A percentile compares a stretch with the other conserved stretches of the same genome.
These are phyloP conservation scores for Euptelea pleiosperma DNA, from an alignment of 164 flowering plant species.

Conservation along the genomic window DNA sequence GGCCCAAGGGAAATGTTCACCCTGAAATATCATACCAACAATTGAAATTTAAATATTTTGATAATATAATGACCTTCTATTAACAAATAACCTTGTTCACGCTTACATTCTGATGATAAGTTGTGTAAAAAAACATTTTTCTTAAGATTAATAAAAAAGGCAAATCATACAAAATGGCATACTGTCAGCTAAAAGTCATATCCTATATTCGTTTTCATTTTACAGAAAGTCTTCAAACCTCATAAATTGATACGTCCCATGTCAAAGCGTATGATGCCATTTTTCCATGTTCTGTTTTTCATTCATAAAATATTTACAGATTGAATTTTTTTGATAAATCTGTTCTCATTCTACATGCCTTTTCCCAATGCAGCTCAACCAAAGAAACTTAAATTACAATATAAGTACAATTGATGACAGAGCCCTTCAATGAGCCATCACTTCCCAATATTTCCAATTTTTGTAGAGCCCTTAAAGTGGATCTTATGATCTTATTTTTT, in stretches of 20 bases:
- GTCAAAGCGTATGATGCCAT: neutral
- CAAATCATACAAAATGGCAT: neutral
- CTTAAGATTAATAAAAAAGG: neutral
- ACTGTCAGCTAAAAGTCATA: neutral
- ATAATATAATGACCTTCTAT: neutral
- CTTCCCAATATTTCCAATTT: too few species aligned
- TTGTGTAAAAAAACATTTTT: neutral
- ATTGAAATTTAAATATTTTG: neutral
- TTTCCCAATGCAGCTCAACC: too few species aligned
- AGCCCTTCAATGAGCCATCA: too few species aligned
- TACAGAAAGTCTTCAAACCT: too few species aligned
- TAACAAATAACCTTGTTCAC: neutral
- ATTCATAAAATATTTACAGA: neutral
- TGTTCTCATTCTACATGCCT: too few species aligned
- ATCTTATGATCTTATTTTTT: too few species aligned
- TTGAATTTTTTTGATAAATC: too few species aligned
- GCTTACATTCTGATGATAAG: neutral
- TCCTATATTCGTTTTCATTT: neutral
- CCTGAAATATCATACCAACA: slow-evolving; percentile 23
- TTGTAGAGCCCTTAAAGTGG: too few species aligned
- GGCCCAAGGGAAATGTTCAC: slow-evolving; percentile 39
- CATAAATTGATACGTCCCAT: neutral
- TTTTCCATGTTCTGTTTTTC: neutral
- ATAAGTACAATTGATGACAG: too few species aligned
- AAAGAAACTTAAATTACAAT: too few species aligned